Conservation (phyloP, 2,329 filamentous ascomycete genomes). For the Xylariaceae sp. region DNA sequence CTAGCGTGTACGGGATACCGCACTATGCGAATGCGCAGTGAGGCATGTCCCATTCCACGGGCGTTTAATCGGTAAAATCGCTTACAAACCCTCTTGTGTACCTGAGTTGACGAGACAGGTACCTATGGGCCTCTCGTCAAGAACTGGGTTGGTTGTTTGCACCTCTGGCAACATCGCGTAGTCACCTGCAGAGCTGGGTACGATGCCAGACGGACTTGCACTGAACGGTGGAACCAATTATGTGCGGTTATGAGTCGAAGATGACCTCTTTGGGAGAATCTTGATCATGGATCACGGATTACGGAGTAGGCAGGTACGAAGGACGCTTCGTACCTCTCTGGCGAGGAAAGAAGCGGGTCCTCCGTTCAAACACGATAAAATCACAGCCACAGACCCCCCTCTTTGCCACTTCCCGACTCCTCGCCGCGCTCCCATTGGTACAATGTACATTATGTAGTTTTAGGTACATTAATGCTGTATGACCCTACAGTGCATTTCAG, state of each 20-base stretch:
- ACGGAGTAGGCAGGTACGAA: background rate
- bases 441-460: background rate
- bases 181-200: background rate
- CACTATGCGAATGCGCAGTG: no score
- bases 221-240: conserved; percentile 6
- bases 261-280: conserved; percentile 7
- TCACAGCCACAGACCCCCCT: conserved; percentile 19
- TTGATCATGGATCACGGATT: background rate
- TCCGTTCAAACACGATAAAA: conserved; percentile 15
- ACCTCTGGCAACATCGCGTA: no score
- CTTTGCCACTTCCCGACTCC: conserved; percentile 17
- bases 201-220: background rate
- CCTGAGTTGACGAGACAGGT: no score
- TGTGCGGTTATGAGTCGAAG: conserved; percentile 6
- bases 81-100: no score
- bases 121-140: no score
- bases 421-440: background rate
- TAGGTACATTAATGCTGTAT: background rate
- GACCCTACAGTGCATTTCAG: conserved; percentile 12
- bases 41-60: no score
- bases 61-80: no score
- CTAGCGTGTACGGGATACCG: no score
- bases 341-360: conserved; percentile 1
- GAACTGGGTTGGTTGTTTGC: no score
- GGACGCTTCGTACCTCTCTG: background rate